phyloP scores from a whole-genome alignment of 345 rosid genomes.

The Dipteronia dyeriana region DNA sequence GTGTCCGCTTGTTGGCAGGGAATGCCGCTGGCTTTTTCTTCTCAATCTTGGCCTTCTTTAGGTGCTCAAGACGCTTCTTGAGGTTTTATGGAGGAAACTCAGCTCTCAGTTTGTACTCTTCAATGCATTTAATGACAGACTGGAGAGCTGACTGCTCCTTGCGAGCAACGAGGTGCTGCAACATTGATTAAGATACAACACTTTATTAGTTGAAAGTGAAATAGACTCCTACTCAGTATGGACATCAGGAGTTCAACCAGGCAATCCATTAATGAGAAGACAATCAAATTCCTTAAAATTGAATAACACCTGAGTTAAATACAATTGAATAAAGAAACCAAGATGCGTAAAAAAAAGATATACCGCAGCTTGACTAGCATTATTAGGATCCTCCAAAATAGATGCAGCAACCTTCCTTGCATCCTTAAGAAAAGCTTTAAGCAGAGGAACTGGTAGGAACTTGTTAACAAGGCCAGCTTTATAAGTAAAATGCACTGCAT shows the following conservation, averaged over 20 bases:
- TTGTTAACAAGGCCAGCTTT: constrained; percentile 86
- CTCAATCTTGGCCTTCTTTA: constrained; percentile 92
- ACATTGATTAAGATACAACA: not conserved
- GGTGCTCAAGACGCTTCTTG: constrained; percentile 94
- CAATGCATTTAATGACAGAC: constrained; percentile 92
- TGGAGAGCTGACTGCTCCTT: constrained; percentile 95
- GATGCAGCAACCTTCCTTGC: constrained; percentile 89
- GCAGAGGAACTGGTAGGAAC: constrained; percentile 88
- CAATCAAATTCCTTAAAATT: not conserved
- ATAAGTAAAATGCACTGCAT: constrained; percentile 95
- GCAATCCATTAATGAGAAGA: constrained; percentile 10
- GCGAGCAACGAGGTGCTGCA: constrained; percentile 77
- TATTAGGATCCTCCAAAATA: constrained; percentile 78
- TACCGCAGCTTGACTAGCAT: constrained; percentile 90
- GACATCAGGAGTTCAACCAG: not conserved
- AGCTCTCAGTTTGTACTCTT: constrained; percentile 87
- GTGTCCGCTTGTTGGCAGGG: constrained; percentile 91
- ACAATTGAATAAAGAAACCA: not conserved
- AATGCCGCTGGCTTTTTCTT: constrained; percentile 80
- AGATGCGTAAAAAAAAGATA: not conserved
- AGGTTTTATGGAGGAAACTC: constrained; percentile 92
- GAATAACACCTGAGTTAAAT: not conserved
- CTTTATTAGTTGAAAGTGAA: not conserved
- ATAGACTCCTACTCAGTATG: too few relatives aligned
- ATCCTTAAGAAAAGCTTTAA: constrained; percentile 83